Evolutionary conservation across 495 filamentous ascomycete genomes (phyloP).

Genomic region (Annulohypoxylon stygium): DNA sequence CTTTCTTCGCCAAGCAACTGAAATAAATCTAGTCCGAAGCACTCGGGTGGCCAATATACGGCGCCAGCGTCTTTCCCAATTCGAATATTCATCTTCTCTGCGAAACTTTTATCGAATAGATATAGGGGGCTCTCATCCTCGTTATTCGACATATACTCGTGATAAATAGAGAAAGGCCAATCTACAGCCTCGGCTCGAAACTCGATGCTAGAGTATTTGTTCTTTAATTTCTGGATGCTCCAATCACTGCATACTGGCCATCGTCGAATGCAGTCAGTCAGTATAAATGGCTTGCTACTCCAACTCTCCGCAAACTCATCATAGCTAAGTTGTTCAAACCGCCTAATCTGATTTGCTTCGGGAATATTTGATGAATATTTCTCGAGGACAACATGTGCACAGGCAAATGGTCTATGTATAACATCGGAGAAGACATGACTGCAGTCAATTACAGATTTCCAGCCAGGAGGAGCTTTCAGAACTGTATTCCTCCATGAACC

Average conservation of each 20-base stretch:
- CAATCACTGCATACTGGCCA: slow-evolving; percentile 87
- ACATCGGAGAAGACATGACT: slow-evolving; percentile 89
- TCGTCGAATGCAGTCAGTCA: slow-evolving; percentile 82
- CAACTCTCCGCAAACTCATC: slow-evolving; percentile 81
- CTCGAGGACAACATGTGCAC: slow-evolving; percentile 77
- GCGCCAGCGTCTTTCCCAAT: slow-evolving; percentile 68
- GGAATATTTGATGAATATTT: slow-evolving; percentile 81
- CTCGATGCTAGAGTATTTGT: slow-evolving; percentile 70
- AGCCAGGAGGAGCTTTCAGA: slow-evolving; percentile 69
- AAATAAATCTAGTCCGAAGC: slow-evolving; percentile 92
- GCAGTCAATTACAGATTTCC: slow-evolving; percentile 71
- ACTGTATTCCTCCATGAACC: slow-evolving; percentile 90
- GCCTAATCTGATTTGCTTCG: slow-evolving; percentile 75
- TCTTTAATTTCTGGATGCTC: slow-evolving; percentile 73
- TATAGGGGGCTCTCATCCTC: slow-evolving; percentile 92
- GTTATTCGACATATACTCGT: slow-evolving; percentile 85
- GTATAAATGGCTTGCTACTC: slow-evolving; percentile 87
- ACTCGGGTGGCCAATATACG: slow-evolving; percentile 85
- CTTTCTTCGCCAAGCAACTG: slow-evolving; percentile 81
- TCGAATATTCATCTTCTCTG: slow-evolving; percentile 83
- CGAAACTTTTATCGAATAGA: slow-evolving; percentile 89
- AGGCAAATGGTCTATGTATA: slow-evolving; percentile 91
- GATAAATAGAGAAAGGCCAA: slow-evolving; percentile 85
- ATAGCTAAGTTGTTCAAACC: slow-evolving; percentile 74
- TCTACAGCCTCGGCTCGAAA: slow-evolving; percentile 96